Base-by-base conservation (phyloP, 352 stramenopile species). In the Pythium utonaiense region DNA sequence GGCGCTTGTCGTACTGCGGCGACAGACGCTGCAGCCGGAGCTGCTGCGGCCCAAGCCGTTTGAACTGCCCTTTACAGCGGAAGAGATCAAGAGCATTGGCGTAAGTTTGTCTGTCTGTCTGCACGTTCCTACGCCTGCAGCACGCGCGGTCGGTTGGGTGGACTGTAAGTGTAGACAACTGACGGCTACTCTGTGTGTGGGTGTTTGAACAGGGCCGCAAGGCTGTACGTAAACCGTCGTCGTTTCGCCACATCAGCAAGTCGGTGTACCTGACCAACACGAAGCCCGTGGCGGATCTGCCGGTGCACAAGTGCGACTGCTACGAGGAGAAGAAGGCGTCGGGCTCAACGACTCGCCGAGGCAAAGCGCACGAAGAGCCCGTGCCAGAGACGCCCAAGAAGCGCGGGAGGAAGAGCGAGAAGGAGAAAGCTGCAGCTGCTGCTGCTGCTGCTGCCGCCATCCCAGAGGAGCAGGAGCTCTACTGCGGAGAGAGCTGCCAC, bases 301-400 rank as follows among this genome's bases (percentile, higher is more conserved):
- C 77, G 3, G 77, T 89, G 50, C 83, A 88, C 64, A 90, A 90
- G 40, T 93, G 83, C 67, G 79, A 86, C 55, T 93, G 83, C 61
- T 85, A 66, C 50, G 68, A 77, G 27, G 76, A 80, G 22, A 82
- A 64, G 30, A 79, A 78, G 40, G 34, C 50, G 12, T 38, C 48
- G 24, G 57, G 19, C 34, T 78, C 62, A 22, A 80, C 74, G 60
- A 76, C 54, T 77, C 79, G 49, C 77, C 80, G 40, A 44, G 27
- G 25, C 17, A 47, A 27, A 14, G 19, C 19, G 24, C n/a, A 45
- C 22, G 10, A n/a, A 19, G 48, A 28, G 19, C 47, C 60, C n/a
- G 28, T 28, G 33, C 16, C 40, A 22, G 47, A 42, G 34, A 24
- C 36, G 14, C 48, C 27, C 21, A 62, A 66, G 49, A 33, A 31